Evolutionary conservation across 768 basidiomycete species (phyloP).

Genomic region (Tricholoma matsutake): DNA sequence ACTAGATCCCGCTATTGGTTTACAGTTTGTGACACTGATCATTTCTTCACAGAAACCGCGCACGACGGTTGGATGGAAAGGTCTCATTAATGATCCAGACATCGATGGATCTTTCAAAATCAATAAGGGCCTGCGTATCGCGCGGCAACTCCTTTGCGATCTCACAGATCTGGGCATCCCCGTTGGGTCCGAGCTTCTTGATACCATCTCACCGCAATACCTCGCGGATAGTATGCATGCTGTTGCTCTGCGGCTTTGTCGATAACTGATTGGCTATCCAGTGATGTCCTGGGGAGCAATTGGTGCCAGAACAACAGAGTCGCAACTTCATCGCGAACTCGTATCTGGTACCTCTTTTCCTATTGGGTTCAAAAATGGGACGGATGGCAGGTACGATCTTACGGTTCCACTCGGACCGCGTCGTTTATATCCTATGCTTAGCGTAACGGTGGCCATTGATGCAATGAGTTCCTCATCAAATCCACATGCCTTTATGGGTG

Average conservation of each 20-base stretch:
- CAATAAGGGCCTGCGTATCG: conserved; percentile 92
- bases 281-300: conserved; percentile 94
- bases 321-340: conserved; percentile 94
- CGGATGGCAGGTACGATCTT: conserved; percentile 72
- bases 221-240: conserved; percentile 62
- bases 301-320: conserved; percentile 96
- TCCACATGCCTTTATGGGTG: conserved; percentile 96
- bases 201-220: conserved; percentile 76
- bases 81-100: conserved; percentile 91
- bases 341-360: conserved; percentile 97
- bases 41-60: conserved; percentile 72
- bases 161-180: conserved; percentile 88
- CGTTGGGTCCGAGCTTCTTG: conserved; percentile 92
- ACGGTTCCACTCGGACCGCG: conserved; percentile 4
- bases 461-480: conserved; percentile 92
- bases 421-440: conserved; percentile 23
- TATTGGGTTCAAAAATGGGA: conserved; percentile 99
- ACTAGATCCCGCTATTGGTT: background rate
- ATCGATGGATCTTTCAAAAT: conserved; percentile 94
- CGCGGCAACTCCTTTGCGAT: conserved; percentile 87
- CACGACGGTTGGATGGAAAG: conserved; percentile 98
- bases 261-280: conserved; percentile 19
- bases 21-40: conserved; percentile 9
- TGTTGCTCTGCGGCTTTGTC: background rate
- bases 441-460: conserved; percentile 88